Conservation (phyloP, 495 filamentous ascomycete species). For the Filosporella fistucella region DNA sequence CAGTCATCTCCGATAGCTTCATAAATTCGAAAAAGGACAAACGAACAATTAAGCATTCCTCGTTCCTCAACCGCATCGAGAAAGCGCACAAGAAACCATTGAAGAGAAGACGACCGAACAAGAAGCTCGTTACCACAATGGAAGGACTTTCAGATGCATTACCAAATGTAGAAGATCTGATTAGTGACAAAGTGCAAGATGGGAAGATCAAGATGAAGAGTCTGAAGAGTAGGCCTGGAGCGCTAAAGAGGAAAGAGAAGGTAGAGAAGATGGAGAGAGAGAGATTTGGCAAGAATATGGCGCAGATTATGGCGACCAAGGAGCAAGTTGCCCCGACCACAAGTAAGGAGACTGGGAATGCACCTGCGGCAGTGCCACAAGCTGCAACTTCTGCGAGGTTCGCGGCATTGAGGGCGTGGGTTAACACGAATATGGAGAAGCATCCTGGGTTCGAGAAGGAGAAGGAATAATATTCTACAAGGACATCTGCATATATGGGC, state of each 20-base stretch:
- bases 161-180: slow-evolving; percentile 41
- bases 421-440: slow-evolving; percentile 18
- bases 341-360: background rate
- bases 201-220: slow-evolving; percentile 60
- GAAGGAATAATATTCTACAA: background rate
- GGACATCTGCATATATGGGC: background rate
- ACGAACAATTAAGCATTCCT: slow-evolving; percentile 66
- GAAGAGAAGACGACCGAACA: slow-evolving; percentile 63
- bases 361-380: background rate
- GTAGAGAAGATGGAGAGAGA: slow-evolving; percentile 73
- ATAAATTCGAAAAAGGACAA: slow-evolving; percentile 72
- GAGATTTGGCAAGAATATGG: slow-evolving; percentile 79
- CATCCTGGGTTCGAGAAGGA: slow-evolving; percentile 16
- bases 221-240: slow-evolving; percentile 68
- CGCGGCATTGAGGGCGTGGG: slow-evolving; percentile 16
- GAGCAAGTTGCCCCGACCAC: background rate
- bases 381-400: slow-evolving; percentile 9
- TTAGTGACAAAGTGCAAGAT: slow-evolving; percentile 19
- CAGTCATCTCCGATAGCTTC: slow-evolving; percentile 39
- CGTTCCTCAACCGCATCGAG: slow-evolving; percentile 69
- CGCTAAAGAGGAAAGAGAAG: slow-evolving; percentile 76
- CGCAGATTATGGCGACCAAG: slow-evolving; percentile 22
- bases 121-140: slow-evolving; percentile 74
- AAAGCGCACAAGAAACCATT: slow-evolving; percentile 43
- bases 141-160: slow-evolving; percentile 75